These are phyloP conservation scores for Parsonsia alboflavescens DNA, from an alignment of 257 asterid species.

Conservation along the genomic window DNA sequence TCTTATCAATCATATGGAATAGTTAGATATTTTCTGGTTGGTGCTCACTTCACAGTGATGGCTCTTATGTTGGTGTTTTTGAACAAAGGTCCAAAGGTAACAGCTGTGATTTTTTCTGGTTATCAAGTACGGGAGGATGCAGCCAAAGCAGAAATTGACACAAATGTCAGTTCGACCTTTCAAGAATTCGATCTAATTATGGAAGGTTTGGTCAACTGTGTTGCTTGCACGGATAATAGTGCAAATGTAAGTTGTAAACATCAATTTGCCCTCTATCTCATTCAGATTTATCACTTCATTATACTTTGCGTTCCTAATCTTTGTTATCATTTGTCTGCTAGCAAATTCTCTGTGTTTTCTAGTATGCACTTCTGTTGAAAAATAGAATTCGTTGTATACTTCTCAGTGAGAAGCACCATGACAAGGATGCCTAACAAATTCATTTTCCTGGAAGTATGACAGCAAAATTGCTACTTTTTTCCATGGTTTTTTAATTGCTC, in stretches of 20 bases:
- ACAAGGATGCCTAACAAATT: background rate
- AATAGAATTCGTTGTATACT: background rate
- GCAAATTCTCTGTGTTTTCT: background rate
- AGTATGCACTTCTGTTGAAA: background rate
- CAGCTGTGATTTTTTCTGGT: conserved; percentile 50
- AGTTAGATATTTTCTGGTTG: background rate
- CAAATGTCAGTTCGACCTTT: conserved; percentile 29
- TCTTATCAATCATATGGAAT: background rate
- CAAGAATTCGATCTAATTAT: conserved; percentile 46
- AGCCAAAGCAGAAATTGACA: conserved; percentile 25
- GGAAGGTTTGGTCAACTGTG: conserved; percentile 67
- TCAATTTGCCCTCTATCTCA: background rate
- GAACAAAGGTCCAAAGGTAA: conserved; percentile 67
- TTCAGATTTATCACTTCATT: background rate
- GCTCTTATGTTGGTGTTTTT: conserved; percentile 21
- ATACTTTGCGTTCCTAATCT: background rate
- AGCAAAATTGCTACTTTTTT: background rate
- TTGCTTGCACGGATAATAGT: conserved; percentile 59
- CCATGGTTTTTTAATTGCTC: background rate
- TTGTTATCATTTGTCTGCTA: background rate
- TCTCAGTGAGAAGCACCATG: background rate
- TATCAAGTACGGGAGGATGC: conserved; percentile 34
- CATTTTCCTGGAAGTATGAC: background rate
- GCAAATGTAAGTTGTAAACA: conserved; percentile 41
- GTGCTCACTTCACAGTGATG: conserved; percentile 18